Evolutionary conservation across 148 eudicot species (phyloP).

Genomic region (Rhododendron molle): DNA sequence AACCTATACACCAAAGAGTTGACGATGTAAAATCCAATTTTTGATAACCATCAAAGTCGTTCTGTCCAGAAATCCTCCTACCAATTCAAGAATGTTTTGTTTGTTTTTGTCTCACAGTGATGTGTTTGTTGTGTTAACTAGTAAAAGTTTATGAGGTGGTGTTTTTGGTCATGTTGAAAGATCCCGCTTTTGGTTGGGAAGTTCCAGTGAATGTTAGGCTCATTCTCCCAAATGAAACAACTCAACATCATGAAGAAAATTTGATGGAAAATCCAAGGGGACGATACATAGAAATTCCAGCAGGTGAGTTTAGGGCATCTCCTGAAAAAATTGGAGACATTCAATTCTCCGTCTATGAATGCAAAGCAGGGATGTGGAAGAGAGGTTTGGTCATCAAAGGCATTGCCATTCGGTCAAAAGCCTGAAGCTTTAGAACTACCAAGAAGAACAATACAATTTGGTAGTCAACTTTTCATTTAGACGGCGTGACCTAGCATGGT

Average conservation of each 20-base stretch:
- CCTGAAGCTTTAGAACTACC: neutral
- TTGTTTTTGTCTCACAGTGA: constrained; percentile 30
- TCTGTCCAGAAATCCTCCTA: neutral
- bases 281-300: constrained; percentile 54
- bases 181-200: constrained; percentile 56
- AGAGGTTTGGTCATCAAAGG: constrained; percentile 63
- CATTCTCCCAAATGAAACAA: constrained; percentile 48
- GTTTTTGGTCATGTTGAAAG: constrained; percentile 51
- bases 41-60: neutral
- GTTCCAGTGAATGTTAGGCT: constrained; percentile 62
- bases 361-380: constrained; percentile 66
- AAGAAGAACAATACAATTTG: neutral
- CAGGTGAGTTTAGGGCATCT: constrained; percentile 39
- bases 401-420: constrained; percentile 44
- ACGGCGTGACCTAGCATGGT: neutral
- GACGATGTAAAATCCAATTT: neutral
- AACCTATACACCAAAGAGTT: neutral
- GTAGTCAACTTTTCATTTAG: neutral
- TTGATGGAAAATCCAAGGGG: constrained; percentile 48
- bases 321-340: constrained; percentile 37
- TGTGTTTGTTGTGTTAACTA: constrained; percentile 31
- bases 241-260: constrained; percentile 43
- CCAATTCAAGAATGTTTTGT: neutral
- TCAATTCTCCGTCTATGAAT: constrained; percentile 60
- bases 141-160: constrained; percentile 44